Evolutionary conservation across 2,329 filamentous ascomycete genomes (phyloP), one percentile per base, ranked within the genome.

Genomic region (Zalaria obscura): DNA sequence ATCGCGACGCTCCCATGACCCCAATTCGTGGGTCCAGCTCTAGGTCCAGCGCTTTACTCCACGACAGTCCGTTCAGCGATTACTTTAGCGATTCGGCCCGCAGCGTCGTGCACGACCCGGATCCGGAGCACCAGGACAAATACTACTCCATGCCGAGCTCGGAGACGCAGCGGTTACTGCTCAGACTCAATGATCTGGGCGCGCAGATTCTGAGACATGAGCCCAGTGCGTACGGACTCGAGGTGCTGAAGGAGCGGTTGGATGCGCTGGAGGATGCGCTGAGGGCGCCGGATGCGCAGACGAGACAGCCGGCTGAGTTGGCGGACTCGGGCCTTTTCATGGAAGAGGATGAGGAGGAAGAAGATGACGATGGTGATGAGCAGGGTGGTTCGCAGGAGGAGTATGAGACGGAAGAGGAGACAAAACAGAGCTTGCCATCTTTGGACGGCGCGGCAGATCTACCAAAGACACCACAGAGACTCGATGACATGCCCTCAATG

Each of bases 41-140:
- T 7, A 42, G 39, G 11, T 39, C 40, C 34, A 35, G 39, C 26
- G 39, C 40, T n/a, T 34, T 38, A 6, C 40, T 52, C 2, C 52
- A 54, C 27, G 54, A 59, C 41, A 63, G 61, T 38, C 61, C 61
- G 2, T 63, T 61, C 48, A 59, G 54, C 43, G 61, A 64, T 48
- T 63, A 63, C 48, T 61, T 61, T 51, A 61, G 59, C 40, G 58
- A 62, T 40, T 53, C 59, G 41, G 51, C 52, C 11, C 52, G 51
- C 9, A 58, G 54, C 4, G 39, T 49, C 4, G 45, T 52, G 27
- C 18, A 18, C 18, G 18, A 18, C 18, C 18, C 18, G 18, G 18
- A 18, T 18, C 18, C 18, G 18, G 44, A 46, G 31, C 43, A 46
- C 37, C 41, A 44, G 27, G 41, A 36, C n/a, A 28, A 39, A 4